Evolutionary conservation across 176 grass and related monocot genomes (phyloP).

Genomic region (Luzula sylvatica): DNA sequence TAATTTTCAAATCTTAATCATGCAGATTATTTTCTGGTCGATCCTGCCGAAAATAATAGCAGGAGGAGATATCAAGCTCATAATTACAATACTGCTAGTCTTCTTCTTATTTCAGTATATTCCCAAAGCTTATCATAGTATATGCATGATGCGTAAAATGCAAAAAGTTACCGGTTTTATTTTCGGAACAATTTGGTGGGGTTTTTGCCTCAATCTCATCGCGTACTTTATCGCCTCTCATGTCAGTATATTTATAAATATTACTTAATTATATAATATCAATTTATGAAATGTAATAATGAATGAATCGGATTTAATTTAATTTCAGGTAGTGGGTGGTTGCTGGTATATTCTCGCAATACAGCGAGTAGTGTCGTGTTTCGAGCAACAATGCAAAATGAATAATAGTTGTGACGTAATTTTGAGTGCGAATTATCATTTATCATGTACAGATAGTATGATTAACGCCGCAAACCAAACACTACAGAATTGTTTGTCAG

Average conservation of each 20-base stretch:
- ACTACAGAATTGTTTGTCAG: conserved; percentile 42
- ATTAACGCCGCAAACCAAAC: conserved; percentile 40
- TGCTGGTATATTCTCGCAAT: conserved; percentile 99
- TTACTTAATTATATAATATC: neutral
- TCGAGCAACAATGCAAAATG: conserved; percentile 49
- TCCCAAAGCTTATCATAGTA: conserved; percentile 86
- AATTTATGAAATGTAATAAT: too few relatives aligned
- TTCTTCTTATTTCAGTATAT: conserved; percentile 88
- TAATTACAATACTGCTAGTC: conserved; percentile 59
- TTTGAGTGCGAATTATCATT: conserved; percentile 23
- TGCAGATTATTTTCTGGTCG: conserved; percentile 78
- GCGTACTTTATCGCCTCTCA: conserved; percentile 97
- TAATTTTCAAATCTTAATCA: neutral
- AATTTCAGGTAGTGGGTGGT: conserved; percentile 70
- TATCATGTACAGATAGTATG: conserved; percentile 38
- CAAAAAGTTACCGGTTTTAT: conserved; percentile 96
- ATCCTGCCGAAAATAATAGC: conserved; percentile 70
- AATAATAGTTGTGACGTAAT: conserved; percentile 57
- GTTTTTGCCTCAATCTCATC: conserved; percentile 82
- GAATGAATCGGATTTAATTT: neutral
- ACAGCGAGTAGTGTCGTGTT: conserved; percentile 67
- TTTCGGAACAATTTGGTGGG: conserved; percentile 97
- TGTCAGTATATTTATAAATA: conserved; percentile 43
- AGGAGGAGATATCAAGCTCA: conserved; percentile 58
- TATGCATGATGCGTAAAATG: conserved; percentile 93